Base-by-base conservation (phyloP, 129 eudicot genomes). In the Calendula officinalis region DNA sequence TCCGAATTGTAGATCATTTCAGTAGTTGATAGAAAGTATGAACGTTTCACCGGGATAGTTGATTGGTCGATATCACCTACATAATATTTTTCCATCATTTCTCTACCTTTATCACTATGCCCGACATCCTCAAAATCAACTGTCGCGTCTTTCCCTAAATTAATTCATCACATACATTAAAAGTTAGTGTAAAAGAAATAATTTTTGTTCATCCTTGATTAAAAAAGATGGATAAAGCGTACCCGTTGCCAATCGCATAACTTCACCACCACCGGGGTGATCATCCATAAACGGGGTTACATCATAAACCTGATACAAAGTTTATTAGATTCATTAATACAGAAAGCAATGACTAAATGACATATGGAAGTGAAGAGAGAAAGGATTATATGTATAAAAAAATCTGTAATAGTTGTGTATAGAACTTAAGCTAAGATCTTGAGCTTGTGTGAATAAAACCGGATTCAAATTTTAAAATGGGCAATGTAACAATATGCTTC, bases 261-360 rank as follows among this genome's bases (percentile, higher is more conserved):
- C 73, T 42, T 61, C 74, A 11, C 60, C 60, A 2, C 77, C 61
- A 47, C 67, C 69, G 27, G 76, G 74, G 34, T 73, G 73, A 37
- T 73, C 51, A 30, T 68, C 60, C 44, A 67, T 56, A 40, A 61
- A 61, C 14, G 38, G 45, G 64, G 68, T 73, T 50, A 63, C 50
- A 49, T 65, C 69, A 52, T 56, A 78, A n/a, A 79, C 84, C 84
- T 34, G 69, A 60, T 38, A 50, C 35, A 40, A 22, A 22, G 30
- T 22, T 22, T 10, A 27, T 60, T 70, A 9, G 36, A 22, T 32
- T 67, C 22, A n/a, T 54, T 10, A 27, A n/a, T 38, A n/a, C 5
- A 37, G 7, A 13, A 55, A 0, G 3, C 15, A 54, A 48, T 12
- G 5, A 3, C 45, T 41, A 41, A 41, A 4, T 41, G 8, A 6